Percentiles rank a stretch among this genome's conserved stretches.
Evolutionary conservation across 352 stramenopile species (phyloP).

Genomic region (Phytophthora tentaculata): DNA sequence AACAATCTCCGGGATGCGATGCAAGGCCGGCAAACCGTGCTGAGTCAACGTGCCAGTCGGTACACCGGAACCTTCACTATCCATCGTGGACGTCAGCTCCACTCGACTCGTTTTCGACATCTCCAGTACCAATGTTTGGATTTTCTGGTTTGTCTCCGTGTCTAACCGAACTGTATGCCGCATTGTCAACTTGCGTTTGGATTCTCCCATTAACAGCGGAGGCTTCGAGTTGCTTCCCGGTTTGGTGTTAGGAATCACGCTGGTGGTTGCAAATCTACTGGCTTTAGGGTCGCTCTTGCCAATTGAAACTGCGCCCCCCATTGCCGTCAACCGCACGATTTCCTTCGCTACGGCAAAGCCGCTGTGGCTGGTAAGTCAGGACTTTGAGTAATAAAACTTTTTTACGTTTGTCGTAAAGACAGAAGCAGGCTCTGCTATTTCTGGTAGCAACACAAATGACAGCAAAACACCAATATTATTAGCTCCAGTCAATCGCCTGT

Average conservation of each 20-base stretch:
- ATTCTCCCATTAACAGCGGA: slow-evolving; percentile 7
- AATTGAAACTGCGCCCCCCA: slow-evolving; percentile 38
- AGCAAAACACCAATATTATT: no score
- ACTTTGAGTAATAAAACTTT: neutral
- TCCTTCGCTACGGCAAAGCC: neutral
- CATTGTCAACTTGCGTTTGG: slow-evolving; percentile 45
- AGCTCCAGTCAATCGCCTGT: no score
- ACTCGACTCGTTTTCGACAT: slow-evolving; percentile 59
- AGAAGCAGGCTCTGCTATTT: neutral
- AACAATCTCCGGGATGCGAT: slow-evolving; percentile 61
- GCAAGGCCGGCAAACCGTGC: slow-evolving; percentile 51
- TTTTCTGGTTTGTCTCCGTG: slow-evolving; percentile 35
- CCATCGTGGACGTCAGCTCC: slow-evolving; percentile 67
- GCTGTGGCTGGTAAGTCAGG: neutral
- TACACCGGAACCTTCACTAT: slow-evolving; percentile 43
- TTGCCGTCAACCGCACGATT: slow-evolving; percentile 15
- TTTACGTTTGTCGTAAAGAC: slow-evolving; percentile 1
- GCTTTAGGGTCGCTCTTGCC: slow-evolving; percentile 7
- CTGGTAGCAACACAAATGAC: neutral
- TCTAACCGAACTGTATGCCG: slow-evolving; percentile 40
- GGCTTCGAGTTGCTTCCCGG: slow-evolving; percentile 3
- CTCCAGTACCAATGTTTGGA: slow-evolving; percentile 53
- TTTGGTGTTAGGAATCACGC: slow-evolving; percentile 13
- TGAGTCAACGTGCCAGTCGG: slow-evolving; percentile 59
- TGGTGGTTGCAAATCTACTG: slow-evolving; percentile 20